Evolutionary conservation across 352 stramenopile species (phyloP).

Genomic region (Phytophthora nicotianae): DNA sequence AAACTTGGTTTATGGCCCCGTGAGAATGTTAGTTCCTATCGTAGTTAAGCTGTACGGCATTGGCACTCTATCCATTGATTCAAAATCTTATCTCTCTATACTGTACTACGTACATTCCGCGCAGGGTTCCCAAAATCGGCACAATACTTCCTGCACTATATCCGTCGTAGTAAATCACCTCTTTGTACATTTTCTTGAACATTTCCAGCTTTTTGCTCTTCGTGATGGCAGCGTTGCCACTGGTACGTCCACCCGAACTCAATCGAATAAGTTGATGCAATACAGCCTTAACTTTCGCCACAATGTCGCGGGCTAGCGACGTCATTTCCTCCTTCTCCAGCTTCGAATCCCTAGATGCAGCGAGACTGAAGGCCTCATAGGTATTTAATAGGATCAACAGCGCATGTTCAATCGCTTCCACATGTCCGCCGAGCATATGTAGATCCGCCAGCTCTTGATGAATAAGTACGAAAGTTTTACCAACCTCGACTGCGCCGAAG

Average conservation of each 20-base stretch:
- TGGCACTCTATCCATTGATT: too few species aligned
- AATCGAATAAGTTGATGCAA: constrained; percentile 74
- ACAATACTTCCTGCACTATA: constrained; percentile 49
- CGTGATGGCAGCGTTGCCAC: constrained; percentile 27
- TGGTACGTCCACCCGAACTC: constrained; percentile 20
- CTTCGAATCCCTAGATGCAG: constrained; percentile 14
- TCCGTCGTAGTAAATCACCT: constrained; percentile 78
- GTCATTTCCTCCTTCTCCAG: constrained; percentile 41
- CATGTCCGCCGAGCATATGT: constrained; percentile 64
- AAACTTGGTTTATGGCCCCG: too few species aligned
- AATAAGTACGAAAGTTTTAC: constrained; percentile 84
- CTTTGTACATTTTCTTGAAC: constrained; percentile 89
- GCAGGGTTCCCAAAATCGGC: constrained; percentile 57
- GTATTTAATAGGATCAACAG: constrained; percentile 80
- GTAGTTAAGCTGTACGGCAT: too few species aligned
- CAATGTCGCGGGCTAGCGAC: constrained; percentile 44
- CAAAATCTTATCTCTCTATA: too few species aligned
- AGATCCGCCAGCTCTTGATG: constrained; percentile 81
- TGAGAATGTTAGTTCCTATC: too few species aligned
- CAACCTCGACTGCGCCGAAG: constrained; percentile 71
- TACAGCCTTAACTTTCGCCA: constrained; percentile 60
- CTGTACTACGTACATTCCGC: constrained; percentile 50
- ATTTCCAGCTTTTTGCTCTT: constrained; percentile 60
- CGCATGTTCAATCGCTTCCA: constrained; percentile 81
- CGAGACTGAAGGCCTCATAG: constrained; percentile 63